These are phyloP conservation scores for Syzygium jambos DNA, from an alignment of 345 rosid genomes.

Conservation along the genomic window DNA sequence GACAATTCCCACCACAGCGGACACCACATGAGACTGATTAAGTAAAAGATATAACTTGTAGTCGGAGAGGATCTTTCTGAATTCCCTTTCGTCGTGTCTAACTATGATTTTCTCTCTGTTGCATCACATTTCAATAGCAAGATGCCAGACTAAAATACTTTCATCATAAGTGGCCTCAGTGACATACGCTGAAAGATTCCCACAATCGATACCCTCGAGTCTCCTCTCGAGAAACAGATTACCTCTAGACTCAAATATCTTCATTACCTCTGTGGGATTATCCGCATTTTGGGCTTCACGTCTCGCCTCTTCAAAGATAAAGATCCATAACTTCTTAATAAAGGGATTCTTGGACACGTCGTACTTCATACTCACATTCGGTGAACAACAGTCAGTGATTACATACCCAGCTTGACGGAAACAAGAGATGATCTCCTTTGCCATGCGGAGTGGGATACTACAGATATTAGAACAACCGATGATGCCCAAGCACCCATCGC, in stretches of 20 bases:
- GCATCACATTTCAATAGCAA: too few species aligned
- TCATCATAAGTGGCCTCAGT: rapidly evolving
- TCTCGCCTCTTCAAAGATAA: neutral
- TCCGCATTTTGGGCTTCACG: neutral
- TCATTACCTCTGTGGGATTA: neutral
- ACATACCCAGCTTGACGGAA: neutral
- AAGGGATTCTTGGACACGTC: neutral
- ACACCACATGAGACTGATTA: too few species aligned
- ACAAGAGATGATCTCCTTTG: neutral
- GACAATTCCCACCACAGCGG: rapidly evolving
- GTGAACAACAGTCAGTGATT: neutral
- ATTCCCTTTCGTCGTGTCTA: too few species aligned
- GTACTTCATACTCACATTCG: neutral
- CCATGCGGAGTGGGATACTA: neutral
- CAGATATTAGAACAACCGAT: neutral
- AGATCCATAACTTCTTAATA: neutral
- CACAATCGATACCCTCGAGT: too few species aligned
- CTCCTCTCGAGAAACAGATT: too few species aligned
- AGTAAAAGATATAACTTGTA: too few species aligned
- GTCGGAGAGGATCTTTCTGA: too few species aligned
- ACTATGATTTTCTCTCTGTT: too few species aligned
- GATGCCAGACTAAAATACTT: too few species aligned
- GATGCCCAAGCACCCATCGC: neutral
- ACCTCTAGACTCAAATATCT: neutral
- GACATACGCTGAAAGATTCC: too few species aligned